Conservation (phyloP, 2,329 filamentous ascomycete genomes). For the Sporothrix protearum region DNA sequence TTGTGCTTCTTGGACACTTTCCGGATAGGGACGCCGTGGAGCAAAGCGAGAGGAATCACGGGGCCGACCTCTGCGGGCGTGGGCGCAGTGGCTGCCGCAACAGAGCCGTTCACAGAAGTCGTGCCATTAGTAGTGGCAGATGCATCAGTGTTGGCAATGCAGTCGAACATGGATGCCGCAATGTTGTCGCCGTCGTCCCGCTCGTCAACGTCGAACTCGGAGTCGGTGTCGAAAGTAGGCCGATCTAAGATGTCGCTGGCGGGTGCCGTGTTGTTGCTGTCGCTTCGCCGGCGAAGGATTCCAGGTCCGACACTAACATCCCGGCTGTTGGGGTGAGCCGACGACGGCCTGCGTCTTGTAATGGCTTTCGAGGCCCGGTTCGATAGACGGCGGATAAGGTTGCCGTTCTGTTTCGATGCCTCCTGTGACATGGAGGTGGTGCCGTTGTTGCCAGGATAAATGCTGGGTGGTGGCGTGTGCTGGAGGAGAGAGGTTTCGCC, state of each 20-base stretch:
- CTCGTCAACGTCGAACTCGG: constrained; percentile 58
- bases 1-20: constrained; percentile 89
- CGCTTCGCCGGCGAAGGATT: constrained; percentile 77
- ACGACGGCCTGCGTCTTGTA: constrained; percentile 69
- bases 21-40: constrained; percentile 71
- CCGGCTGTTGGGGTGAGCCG: constrained; percentile 69
- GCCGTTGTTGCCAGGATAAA: constrained; percentile 47
- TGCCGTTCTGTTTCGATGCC: constrained; percentile 42
- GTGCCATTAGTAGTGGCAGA: constrained; percentile 48
- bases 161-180: constrained; percentile 36
- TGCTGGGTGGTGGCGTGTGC: constrained; percentile 14
- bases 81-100: constrained; percentile 11
- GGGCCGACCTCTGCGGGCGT: constrained; percentile 53
- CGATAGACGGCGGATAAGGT: constrained; percentile 78
- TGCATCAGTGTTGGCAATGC: constrained; percentile 46
- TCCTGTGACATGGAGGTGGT: constrained; percentile 46
- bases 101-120: constrained; percentile 41
- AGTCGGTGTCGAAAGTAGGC: constrained; percentile 44
- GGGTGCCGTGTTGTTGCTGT: constrained; percentile 73
- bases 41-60: constrained; percentile 70
- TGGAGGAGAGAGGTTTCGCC: constrained; percentile 64
- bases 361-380: constrained; percentile 71
- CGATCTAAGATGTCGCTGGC: constrained; percentile 35
- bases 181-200: constrained; percentile 38
- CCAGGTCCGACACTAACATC: constrained; percentile 88